phyloP scores from a whole-genome alignment of 176 grass and related monocot species.

The Aegilops umbellulata region DNA sequence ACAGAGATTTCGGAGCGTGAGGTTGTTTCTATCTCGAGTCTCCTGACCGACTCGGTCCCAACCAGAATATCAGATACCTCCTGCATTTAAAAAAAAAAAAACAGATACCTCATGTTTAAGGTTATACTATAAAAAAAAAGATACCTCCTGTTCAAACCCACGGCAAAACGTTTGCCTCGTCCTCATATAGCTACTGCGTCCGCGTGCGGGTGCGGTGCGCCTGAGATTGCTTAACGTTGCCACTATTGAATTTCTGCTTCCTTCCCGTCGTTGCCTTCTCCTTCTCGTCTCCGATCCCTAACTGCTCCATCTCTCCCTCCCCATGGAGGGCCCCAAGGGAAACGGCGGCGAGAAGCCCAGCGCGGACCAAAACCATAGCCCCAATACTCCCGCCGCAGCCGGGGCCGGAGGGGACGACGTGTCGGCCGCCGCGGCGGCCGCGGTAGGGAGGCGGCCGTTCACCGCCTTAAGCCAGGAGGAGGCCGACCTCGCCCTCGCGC shows the following conservation, averaged over 20 bases:
- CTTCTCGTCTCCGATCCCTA: neutral
- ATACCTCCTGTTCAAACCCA: neutral
- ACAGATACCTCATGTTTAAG: no score
- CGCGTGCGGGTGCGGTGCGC: neutral
- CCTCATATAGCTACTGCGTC: neutral
- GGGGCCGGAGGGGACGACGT: neutral
- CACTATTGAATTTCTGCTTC: neutral
- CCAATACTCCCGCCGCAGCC: neutral
- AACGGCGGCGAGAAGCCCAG: slow-evolving; percentile 36
- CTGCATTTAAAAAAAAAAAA: no score
- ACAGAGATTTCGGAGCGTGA: no score
- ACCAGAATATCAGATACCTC: no score
- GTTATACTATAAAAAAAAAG: no score
- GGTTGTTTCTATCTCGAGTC: no score
- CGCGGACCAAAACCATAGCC: slow-evolving; percentile 35
- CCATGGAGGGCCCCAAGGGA: slow-evolving; percentile 65
- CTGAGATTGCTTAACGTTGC: slow-evolving; percentile 1
- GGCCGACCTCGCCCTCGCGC: slow-evolving; percentile 91
- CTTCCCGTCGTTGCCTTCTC: neutral
- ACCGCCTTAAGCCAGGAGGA: slow-evolving; percentile 95
- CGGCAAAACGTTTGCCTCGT: neutral
- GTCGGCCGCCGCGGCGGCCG: neutral
- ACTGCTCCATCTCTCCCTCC: neutral
- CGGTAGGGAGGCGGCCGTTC: slow-evolving; percentile 56
- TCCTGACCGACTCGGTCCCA: no score